Conservation (phyloP, 805 yeast genomes). For the Candida stauntonica region DNA sequence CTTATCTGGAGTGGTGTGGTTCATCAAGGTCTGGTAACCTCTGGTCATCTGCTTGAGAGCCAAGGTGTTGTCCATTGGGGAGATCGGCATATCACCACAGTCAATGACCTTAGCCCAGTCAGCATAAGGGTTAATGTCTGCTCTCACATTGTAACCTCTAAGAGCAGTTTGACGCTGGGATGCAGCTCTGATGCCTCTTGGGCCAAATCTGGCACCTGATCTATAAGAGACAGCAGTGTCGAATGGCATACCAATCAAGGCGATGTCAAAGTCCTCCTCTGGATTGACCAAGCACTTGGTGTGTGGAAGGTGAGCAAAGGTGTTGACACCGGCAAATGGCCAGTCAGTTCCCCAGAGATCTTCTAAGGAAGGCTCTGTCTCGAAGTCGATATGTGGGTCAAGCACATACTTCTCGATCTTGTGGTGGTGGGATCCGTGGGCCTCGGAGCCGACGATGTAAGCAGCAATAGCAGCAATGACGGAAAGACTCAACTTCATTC, state of each 20-base stretch:
- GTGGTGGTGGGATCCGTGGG: conserved; percentile 4
- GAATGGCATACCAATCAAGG: conserved; percentile 51
- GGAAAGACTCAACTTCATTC: conserved; percentile 7
- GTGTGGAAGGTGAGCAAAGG: conserved; percentile 71
- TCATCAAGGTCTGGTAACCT: conserved; percentile 51
- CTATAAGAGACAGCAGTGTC: conserved; percentile 49
- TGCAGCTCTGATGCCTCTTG: conserved; percentile 58
- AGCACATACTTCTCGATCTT: conserved; percentile 15
- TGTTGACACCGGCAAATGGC: conserved; percentile 65
- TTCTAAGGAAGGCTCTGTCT: conserved; percentile 38
- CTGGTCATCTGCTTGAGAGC: conserved; percentile 60
- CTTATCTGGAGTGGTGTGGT: conserved; percentile 25
- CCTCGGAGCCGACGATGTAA: conserved; percentile 5
- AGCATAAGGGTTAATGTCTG: conserved; percentile 56
- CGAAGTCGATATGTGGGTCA: conserved; percentile 15
- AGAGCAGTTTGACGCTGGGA: conserved; percentile 66
- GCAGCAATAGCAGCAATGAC: conserved; percentile 12
- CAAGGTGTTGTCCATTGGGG: conserved; percentile 62
- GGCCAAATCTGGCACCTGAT: conserved; percentile 53
- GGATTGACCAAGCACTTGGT: conserved; percentile 52
- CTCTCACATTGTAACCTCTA: conserved; percentile 68
- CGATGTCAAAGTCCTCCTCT: conserved; percentile 53
- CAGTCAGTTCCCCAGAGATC: conserved; percentile 70
- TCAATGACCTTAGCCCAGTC: conserved; percentile 52
- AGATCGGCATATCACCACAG: conserved; percentile 66